A percentile compares a stretch with the other conserved stretches of the same genome.
These are phyloP conservation scores for Rhodosporidiobolus sp. DNA, from an alignment of 768 basidiomycete species.

Conservation along the genomic window DNA sequence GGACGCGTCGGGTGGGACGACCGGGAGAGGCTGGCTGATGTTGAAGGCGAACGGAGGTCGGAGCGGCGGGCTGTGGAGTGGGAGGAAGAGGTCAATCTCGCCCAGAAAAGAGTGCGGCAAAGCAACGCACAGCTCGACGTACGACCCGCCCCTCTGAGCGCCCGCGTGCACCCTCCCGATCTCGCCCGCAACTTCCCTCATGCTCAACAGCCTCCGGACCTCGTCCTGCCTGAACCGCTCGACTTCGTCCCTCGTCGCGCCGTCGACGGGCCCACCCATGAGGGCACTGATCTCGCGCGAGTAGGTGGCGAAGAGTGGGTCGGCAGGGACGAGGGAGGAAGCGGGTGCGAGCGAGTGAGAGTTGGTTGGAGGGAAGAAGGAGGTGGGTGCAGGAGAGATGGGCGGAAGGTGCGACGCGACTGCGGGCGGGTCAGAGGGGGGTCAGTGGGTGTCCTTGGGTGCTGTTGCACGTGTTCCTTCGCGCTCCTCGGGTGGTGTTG, in stretches of 20 bases:
- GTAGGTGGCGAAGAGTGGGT: slow-evolving; percentile 26
- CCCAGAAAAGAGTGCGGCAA: too few relatives aligned
- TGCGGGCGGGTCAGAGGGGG: background rate
- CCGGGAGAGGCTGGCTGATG: accelerated
- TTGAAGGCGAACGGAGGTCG: slow-evolving; percentile 9
- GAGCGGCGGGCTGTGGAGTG: background rate
- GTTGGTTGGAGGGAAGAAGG: slow-evolving; percentile 20
- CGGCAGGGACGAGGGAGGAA: background rate
- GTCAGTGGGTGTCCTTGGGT: background rate
- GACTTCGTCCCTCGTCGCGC: background rate
- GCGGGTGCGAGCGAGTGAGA: background rate
- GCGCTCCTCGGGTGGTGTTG: background rate
- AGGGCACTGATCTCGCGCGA: slow-evolving; percentile 18
- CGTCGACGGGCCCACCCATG: background rate
- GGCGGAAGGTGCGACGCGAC: slow-evolving; percentile 27
- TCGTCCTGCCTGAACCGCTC: background rate
- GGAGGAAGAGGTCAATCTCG: background rate
- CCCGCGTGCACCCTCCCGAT: background rate
- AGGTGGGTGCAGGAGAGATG: slow-evolving; percentile 8
- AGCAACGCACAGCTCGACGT: slow-evolving; percentile 13
- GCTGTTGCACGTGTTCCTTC: background rate
- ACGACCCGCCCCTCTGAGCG: background rate
- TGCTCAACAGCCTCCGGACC: background rate
- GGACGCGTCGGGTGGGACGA: background rate
- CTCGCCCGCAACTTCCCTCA: background rate